These are phyloP conservation scores for Xylariaceae sp. DNA, from an alignment of 2,329 filamentous ascomycete species.

Conservation along the genomic window DNA sequence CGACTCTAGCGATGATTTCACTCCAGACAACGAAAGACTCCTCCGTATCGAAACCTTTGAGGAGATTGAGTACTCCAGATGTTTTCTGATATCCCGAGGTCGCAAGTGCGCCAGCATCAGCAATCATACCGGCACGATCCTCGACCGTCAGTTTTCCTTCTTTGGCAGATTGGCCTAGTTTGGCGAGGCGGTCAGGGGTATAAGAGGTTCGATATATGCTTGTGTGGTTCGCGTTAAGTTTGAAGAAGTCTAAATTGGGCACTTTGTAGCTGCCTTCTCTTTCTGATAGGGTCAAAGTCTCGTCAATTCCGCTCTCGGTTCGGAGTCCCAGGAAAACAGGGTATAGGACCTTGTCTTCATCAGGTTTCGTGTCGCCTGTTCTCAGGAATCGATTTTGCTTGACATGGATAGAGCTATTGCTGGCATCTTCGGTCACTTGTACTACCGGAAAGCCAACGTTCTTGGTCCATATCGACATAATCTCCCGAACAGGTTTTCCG, in stretches of 20 bases:
- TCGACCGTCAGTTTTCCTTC: conserved; percentile 78
- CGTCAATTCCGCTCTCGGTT: conserved; percentile 78
- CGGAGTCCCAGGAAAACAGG: conserved; percentile 86
- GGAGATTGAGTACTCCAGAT: conserved; percentile 78
- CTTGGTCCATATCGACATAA: conserved; percentile 97
- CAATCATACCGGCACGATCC: conserved; percentile 91
- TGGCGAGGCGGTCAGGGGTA: conserved; percentile 75
- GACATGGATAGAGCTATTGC: conserved; percentile 71
- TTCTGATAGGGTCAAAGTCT: conserved; percentile 66
- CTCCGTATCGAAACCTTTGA: conserved; percentile 84
- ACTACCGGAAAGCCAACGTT: conserved; percentile 92
- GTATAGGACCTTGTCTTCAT: conserved; percentile 85
- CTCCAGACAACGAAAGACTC: conserved; percentile 93
- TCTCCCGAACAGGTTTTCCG: conserved; percentile 82
- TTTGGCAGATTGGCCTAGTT: conserved; percentile 85
- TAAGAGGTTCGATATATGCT: conserved; percentile 91
- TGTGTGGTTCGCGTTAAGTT: conserved; percentile 92
- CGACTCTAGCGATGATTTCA: conserved; percentile 78
- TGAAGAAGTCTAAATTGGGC: conserved; percentile 83
- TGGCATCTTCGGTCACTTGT: conserved; percentile 73
- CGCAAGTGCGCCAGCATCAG: conserved; percentile 85
- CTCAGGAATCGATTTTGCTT: conserved; percentile 95
- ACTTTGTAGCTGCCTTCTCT: conserved; percentile 78
- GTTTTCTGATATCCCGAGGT: conserved; percentile 92
- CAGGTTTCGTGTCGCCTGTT: conserved; percentile 88